phyloP scores from a whole-genome alignment of 805 yeast genomes.

The Saccharomycopsis fodiens region DNA sequence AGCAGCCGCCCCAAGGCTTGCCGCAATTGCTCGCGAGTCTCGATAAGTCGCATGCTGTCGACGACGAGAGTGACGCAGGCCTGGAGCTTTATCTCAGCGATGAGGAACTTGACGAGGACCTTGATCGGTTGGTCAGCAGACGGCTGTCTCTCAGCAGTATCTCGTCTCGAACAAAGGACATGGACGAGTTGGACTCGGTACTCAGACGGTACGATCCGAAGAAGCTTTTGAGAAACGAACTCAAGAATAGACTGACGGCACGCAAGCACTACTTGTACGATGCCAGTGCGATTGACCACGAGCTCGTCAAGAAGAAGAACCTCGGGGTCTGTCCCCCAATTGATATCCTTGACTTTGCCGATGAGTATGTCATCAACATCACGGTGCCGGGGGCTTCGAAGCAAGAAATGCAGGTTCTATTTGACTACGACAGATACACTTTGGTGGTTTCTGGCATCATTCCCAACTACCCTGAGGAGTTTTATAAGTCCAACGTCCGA shows the following conservation, averaged over 20 bases:
- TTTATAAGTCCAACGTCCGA: conserved; percentile 2
- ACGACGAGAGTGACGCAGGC: conserved; percentile 6
- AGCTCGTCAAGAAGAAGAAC: conserved; percentile 3
- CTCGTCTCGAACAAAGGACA: neutral
- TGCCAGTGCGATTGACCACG: conserved; percentile 4
- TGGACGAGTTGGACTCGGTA: conserved; percentile 4
- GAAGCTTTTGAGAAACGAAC: conserved; percentile 3
- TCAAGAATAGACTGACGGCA: conserved; percentile 3
- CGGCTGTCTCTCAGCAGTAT: conserved; percentile 1
- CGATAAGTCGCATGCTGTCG: neutral
- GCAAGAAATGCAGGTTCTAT: conserved; percentile 13
- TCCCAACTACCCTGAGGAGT: conserved; percentile 8
- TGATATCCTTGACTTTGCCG: conserved; percentile 28
- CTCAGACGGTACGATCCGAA: conserved; percentile 3
- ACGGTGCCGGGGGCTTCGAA: conserved; percentile 18
- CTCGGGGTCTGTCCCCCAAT: conserved; percentile 26
- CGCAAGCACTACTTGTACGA: conserved; percentile 15
- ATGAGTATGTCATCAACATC: conserved; percentile 32
- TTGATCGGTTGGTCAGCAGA: conserved; percentile 6
- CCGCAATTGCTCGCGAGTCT: conserved; percentile 7
- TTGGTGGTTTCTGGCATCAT: conserved; percentile 14
- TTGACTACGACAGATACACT: conserved; percentile 15
- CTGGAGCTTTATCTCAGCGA: conserved; percentile 8
- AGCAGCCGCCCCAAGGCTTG: conserved; percentile 11
- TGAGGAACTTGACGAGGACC: conserved; percentile 7